These are phyloP conservation scores for Saccharomycopsis capsularis DNA, from an alignment of 805 yeast species.

Conservation along the genomic window DNA sequence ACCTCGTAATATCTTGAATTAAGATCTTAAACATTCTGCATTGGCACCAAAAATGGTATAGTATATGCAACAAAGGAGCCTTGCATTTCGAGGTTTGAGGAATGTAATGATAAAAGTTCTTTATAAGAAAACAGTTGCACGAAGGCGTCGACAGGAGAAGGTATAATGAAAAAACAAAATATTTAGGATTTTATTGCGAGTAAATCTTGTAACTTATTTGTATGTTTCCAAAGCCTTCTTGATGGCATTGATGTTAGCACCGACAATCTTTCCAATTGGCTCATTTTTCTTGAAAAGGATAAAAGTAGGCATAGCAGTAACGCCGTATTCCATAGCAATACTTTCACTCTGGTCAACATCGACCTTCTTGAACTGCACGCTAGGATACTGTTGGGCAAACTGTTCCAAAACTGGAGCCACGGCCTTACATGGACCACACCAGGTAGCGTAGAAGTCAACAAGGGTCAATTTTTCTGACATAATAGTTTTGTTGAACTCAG, in stretches of 20 bases:
- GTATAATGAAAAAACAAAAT: too few species aligned
- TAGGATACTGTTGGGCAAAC: constrained; percentile 32
- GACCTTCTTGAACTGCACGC: constrained; percentile 57
- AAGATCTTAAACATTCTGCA: too few species aligned
- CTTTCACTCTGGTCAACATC: constrained; percentile 62
- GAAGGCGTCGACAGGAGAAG: too few species aligned
- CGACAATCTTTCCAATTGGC: constrained; percentile 50
- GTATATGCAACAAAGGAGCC: too few species aligned
- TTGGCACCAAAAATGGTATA: too few species aligned
- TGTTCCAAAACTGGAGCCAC: constrained; percentile 51
- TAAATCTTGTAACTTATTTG: constrained; percentile 16
- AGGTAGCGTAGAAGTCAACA: constrained; percentile 62
- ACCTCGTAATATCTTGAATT: too few species aligned
- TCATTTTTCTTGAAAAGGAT: constrained; percentile 55
- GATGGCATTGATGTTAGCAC: constrained; percentile 47
- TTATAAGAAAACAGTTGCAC: too few species aligned
- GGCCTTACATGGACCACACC: constrained; percentile 81
- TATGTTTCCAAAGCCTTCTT: constrained; percentile 27
- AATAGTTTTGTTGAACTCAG: constrained; percentile 6
- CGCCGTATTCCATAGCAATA: constrained; percentile 52
- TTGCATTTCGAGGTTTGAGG: too few species aligned
- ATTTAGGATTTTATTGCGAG: too few species aligned
- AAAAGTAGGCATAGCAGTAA: constrained; percentile 75
- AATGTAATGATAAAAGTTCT: too few species aligned
- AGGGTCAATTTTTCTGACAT: constrained; percentile 37